Evolutionary conservation across 495 filamentous ascomycete species (phyloP).

Genomic region (Aspergillus bridgeri): DNA sequence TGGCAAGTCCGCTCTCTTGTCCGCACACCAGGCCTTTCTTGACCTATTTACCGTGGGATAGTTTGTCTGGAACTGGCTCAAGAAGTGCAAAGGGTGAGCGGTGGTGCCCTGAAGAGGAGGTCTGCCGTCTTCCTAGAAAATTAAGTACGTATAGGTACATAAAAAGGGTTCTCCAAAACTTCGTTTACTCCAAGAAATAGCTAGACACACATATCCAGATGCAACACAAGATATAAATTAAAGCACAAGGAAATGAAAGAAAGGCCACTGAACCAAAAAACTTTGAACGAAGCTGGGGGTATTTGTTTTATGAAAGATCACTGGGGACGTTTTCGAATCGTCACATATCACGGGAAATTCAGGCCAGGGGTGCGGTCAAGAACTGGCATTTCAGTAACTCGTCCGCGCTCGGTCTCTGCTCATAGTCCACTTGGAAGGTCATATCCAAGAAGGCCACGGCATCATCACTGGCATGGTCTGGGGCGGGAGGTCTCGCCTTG

Average conservation of each 20-base stretch:
- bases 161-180: not conserved
- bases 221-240: not conserved
- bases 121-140: no score
- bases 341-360: constrained; percentile 8
- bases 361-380: constrained; percentile 59
- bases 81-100: no score
- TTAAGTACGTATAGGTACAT: not conserved
- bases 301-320: constrained; percentile 14
- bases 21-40: no score
- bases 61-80: no score
- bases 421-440: constrained; percentile 95
- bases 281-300: constrained; percentile 1
- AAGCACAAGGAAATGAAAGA: not conserved
- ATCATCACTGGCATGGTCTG: constrained; percentile 79
- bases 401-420: constrained; percentile 85
- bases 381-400: constrained; percentile 82
- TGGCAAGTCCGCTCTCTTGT: no score
- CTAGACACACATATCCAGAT: not conserved
- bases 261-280: not conserved
- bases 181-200: not conserved
- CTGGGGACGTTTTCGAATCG: constrained; percentile 5
- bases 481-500: constrained; percentile 84
- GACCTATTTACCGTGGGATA: no score
- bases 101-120: no score
- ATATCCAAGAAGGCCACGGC: constrained; percentile 79